phyloP scores from a whole-genome alignment of 192 early-diverging fungal species.

The Lobosporangium transversale region DNA sequence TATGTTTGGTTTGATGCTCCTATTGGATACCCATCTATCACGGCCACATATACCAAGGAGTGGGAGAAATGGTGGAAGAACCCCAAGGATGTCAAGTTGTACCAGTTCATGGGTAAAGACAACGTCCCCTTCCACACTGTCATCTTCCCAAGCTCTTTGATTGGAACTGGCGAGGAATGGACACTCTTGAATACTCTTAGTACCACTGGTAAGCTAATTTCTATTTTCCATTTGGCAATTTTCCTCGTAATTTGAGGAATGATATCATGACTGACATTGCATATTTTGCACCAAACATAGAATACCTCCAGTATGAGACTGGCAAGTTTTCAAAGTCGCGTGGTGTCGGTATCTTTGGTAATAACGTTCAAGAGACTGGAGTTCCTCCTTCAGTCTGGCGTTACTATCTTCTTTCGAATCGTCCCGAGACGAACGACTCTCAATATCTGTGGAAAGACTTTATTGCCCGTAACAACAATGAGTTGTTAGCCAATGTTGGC shows the following conservation, averaged over 20 bases:
- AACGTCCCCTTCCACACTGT: slow-evolving; percentile 99
- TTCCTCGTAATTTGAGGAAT: background rate
- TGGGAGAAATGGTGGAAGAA: slow-evolving; percentile 99
- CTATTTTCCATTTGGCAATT: background rate
- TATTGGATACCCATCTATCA: slow-evolving; percentile 98
- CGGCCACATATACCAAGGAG: slow-evolving; percentile 91
- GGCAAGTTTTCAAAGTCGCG: slow-evolving; percentile 98
- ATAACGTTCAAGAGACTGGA: slow-evolving; percentile 90
- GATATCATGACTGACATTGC: no score
- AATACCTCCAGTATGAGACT: slow-evolving; percentile 97
- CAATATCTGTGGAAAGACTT: slow-evolving; percentile 95
- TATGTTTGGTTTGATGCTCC: slow-evolving; percentile 99
- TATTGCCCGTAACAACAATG: slow-evolving; percentile 93
- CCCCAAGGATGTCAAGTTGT: slow-evolving; percentile 92
- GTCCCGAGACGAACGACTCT: slow-evolving; percentile 93
- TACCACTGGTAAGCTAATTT: slow-evolving; percentile 76
- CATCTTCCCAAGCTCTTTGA: slow-evolving; percentile 91
- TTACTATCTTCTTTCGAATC: slow-evolving; percentile 92
- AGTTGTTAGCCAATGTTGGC: slow-evolving; percentile 94
- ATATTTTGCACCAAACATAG: no score
- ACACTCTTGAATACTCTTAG: slow-evolving; percentile 92
- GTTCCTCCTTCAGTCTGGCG: slow-evolving; percentile 95
- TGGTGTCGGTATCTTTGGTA: slow-evolving; percentile 97
- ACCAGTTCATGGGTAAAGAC: slow-evolving; percentile 99
- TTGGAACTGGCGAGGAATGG: slow-evolving; percentile 90